Conservation (phyloP, 352 stramenopile genomes). For the Phytopythium kandeliae region DNA sequence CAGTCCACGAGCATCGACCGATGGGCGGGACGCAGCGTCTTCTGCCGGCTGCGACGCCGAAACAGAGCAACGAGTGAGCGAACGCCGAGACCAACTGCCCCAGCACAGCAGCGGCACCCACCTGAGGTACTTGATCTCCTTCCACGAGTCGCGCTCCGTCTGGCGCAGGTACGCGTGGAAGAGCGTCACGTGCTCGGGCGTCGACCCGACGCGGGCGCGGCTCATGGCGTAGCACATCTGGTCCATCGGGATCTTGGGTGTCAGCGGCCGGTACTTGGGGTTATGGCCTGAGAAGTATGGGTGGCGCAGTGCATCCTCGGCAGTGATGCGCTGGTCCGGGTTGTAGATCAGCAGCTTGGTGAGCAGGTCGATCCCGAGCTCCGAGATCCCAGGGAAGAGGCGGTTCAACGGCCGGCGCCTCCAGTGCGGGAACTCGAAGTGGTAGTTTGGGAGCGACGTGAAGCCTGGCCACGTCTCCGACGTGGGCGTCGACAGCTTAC, state of each 20-base stretch:
- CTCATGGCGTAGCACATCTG: conserved; percentile 70
- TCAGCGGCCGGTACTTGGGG: conserved; percentile 33
- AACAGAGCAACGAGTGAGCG: conserved; percentile 2
- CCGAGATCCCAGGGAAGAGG: conserved; percentile 65
- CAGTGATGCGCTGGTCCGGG: conserved; percentile 74
- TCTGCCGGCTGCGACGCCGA: conserved; percentile 45
- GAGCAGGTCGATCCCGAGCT: conserved; percentile 65
- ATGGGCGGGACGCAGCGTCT: conserved; percentile 76
- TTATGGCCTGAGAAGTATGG: conserved; percentile 66
- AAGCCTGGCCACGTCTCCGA: conserved; percentile 97
- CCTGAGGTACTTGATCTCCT: conserved; percentile 86
- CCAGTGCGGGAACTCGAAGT: conserved; percentile 87
- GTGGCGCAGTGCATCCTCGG: conserved; percentile 75
- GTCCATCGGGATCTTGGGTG: conserved; percentile 72
- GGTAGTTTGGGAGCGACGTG: conserved; percentile 96
- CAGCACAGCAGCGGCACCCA: conserved; percentile 10
- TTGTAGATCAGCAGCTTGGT: conserved; percentile 79
- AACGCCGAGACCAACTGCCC: not conserved
- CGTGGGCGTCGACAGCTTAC: conserved; percentile 95
- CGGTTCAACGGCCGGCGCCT: conserved; percentile 59
- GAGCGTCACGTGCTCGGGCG: conserved; percentile 66
- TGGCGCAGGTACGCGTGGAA: conserved; percentile 80
- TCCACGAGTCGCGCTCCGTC: conserved; percentile 75
- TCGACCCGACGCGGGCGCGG: conserved; percentile 32
- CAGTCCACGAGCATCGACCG: conserved; percentile 91